Evolutionary conservation across 148 eudicot genomes (phyloP), one percentile per base, ranked within the genome.

Genomic region (Camellia sinensis): DNA sequence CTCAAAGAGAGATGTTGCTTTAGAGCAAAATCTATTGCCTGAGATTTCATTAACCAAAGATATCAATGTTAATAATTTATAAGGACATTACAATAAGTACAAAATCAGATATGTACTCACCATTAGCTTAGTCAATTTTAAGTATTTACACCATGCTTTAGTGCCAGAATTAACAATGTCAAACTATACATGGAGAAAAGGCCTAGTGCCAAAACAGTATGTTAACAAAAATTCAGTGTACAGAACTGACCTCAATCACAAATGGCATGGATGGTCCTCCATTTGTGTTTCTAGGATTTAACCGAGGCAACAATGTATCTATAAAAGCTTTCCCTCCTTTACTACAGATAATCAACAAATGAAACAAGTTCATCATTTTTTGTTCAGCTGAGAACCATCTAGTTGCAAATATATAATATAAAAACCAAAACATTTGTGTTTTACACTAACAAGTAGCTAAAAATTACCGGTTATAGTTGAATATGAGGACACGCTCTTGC

Each of bases 241-340:
- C 15, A 14, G 29, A 64, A 82, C 86, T 44, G 56, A 96, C 99
- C 99, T 96, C 99, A 46, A 96, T 90, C 80, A 89, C 97, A 86
- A 93, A 96, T 53, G 97, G 94, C 94, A 93, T 92, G 59, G 92
- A 89, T 77, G 85, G 84, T 63, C 85, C 93, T 87, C 91, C 99
- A 84, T 82, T 93, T 48, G 82, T 72, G 82, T 87, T 89, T 65
- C 86, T 90, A 41, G 99, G 92, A 80, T 88, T 92, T 67, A 93
- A 83, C 75, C 97, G 97, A 67, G 99, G 99, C 73, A 96, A 82
- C 79, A 96, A 81, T 46, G 92, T 80, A 84, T 96, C 97, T 78
- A 96, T 91, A 84, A 96, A 96, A 84, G 97, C 99, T 85, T 96
- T 96, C 67, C 99, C 99, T 14, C 90, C 99, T 86, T 86, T 88